A percentile compares a stretch with the other conserved stretches of the same genome.
These are phyloP conservation scores for Monilinia fructigena DNA, from an alignment of 2,329 filamentous ascomycete species.

Conservation along the genomic window DNA sequence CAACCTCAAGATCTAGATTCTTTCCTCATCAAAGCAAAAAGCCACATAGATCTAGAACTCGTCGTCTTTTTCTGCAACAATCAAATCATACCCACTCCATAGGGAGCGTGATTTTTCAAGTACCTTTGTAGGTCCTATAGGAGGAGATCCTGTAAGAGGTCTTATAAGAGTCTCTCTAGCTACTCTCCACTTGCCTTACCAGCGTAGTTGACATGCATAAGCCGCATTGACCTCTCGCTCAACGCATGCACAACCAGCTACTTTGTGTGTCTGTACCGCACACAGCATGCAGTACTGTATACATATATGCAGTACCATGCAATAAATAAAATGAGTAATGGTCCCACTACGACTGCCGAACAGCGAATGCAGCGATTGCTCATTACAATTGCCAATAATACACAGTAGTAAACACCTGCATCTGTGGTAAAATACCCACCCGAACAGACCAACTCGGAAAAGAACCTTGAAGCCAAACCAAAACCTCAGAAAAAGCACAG, in stretches of 20 bases:
- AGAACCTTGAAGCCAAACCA: too few species aligned
- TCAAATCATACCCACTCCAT: neutral
- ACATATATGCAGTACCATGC: neutral
- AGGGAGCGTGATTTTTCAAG: neutral
- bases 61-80: neutral
- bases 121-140: neutral
- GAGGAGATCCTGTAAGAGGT: neutral
- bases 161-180: neutral
- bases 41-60: neutral
- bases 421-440: too few species aligned
- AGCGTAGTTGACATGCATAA: neutral
- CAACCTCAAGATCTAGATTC: constrained; percentile 5
- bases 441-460: too few species aligned
- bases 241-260: neutral
- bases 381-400: too few species aligned
- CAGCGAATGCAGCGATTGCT: too few species aligned
- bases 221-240: neutral
- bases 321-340: too few species aligned
- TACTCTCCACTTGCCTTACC: neutral
- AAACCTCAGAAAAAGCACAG: too few species aligned
- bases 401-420: too few species aligned
- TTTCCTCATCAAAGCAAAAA: neutral
- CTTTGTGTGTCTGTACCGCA: too few species aligned
- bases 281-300: too few species aligned
- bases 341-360: too few species aligned